phyloP scores from a whole-genome alignment of 805 yeast species.

The Pichia kluyveri region DNA sequence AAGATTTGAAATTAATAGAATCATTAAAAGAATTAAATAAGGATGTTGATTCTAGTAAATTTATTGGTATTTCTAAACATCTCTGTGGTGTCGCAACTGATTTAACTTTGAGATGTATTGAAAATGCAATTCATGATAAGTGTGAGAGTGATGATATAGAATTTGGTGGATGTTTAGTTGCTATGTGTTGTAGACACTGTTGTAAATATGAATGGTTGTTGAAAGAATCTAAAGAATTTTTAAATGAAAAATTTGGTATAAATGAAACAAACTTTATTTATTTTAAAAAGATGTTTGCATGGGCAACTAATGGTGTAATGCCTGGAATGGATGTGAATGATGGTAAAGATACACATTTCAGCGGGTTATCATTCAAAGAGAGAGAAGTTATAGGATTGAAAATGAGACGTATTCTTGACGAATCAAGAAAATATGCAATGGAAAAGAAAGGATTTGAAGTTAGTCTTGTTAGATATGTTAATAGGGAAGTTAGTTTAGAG shows the following conservation, averaged over 20 bases:
- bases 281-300: slow-evolving; percentile 62
- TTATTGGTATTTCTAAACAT: slow-evolving; percentile 74
- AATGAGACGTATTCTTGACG: slow-evolving; percentile 70
- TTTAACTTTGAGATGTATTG: slow-evolving; percentile 59
- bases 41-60: not conserved
- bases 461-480: slow-evolving; percentile 51
- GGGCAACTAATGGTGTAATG: slow-evolving; percentile 77
- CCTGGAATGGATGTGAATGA: slow-evolving; percentile 32
- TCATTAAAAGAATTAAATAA: slow-evolving; percentile 26
- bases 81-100: slow-evolving; percentile 94
- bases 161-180: slow-evolving; percentile 57
- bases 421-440: slow-evolving; percentile 52
- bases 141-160: slow-evolving; percentile 7
- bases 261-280: slow-evolving; percentile 23
- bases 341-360: slow-evolving; percentile 31
- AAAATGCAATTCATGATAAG: slow-evolving; percentile 15
- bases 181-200: slow-evolving; percentile 89
- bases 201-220: slow-evolving; percentile 56
- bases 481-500: slow-evolving; percentile 52
- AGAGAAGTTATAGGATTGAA: slow-evolving; percentile 54
- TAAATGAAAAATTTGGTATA: slow-evolving; percentile 26
- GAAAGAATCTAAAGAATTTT: slow-evolving; percentile 33
- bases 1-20: slow-evolving; percentile 52
- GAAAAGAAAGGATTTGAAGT: slow-evolving; percentile 31
- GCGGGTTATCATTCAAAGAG: slow-evolving; percentile 36